These are phyloP conservation scores for Raffaelea deltoideospora DNA, from an alignment of 2,329 filamentous ascomycete species.

Conservation along the genomic window DNA sequence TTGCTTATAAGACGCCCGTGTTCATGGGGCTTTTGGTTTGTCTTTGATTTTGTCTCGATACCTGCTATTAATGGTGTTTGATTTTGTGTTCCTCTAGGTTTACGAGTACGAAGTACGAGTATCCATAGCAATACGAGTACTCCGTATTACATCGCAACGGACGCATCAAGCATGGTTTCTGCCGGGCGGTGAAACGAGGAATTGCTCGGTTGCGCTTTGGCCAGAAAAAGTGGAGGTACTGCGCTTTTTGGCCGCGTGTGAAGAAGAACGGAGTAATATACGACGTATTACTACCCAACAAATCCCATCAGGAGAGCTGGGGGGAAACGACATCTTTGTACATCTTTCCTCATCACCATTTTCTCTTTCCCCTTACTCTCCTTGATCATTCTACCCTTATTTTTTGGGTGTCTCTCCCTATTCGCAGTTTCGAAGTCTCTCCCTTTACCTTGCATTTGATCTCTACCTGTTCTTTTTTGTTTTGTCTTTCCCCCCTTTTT, in stretches of 20 bases:
- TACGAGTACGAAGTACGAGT: no score
- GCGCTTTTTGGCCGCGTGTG: conserved; percentile 5
- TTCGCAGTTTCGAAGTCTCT: background rate
- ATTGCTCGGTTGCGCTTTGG: conserved; percentile 1
- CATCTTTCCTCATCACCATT: conserved; percentile 3
- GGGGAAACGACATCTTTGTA: conserved; percentile 1
- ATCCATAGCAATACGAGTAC: no score
- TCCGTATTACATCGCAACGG: no score
- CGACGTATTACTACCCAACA: background rate
- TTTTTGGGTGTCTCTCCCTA: conserved; percentile 2
- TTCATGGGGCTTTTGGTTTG: no score
- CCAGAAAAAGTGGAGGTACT: conserved; percentile 5
- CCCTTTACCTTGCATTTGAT: background rate
- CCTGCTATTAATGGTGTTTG: no score
- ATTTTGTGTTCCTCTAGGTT: no score
- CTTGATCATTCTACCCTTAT: conserved; percentile 5
- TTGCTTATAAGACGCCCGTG: no score
- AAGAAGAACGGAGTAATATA: conserved; percentile 2
- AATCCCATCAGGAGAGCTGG: conserved; percentile 7
- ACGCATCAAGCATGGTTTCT: conserved; percentile 3
- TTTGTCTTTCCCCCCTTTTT: background rate
- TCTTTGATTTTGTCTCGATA: no score
- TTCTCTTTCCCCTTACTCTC: conserved; percentile 1
- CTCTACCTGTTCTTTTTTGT: conserved; percentile 2
- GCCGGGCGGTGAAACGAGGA: conserved; percentile 8